These are phyloP conservation scores for Hortaea werneckii DNA, from an alignment of 2,329 filamentous ascomycete genomes.

Conservation along the genomic window DNA sequence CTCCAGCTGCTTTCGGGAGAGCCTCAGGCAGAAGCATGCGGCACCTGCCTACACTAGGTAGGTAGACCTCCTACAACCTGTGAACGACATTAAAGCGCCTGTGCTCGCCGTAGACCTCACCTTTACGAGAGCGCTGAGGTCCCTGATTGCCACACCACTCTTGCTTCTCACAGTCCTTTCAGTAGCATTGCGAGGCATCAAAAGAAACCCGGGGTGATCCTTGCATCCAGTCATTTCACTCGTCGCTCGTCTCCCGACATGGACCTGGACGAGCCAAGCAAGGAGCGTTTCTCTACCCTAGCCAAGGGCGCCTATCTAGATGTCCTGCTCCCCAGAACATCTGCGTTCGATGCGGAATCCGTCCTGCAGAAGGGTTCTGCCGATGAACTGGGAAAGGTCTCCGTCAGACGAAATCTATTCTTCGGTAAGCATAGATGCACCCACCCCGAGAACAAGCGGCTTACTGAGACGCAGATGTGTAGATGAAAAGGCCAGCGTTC, in stretches of 20 bases:
- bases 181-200: too few species aligned
- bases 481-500: slow-evolving; percentile 20
- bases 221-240: too few species aligned
- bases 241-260: neutral
- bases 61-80: too few species aligned
- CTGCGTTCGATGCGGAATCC: slow-evolving; percentile 12
- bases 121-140: too few species aligned
- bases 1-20: too few species aligned
- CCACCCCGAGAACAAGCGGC: neutral
- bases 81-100: too few species aligned
- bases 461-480: slow-evolving; percentile 11
- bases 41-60: too few species aligned
- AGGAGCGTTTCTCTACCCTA: slow-evolving; percentile 13
- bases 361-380: slow-evolving; percentile 11
- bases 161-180: too few species aligned
- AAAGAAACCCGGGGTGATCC: too few species aligned
- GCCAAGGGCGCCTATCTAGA: slow-evolving; percentile 16
- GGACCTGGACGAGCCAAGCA: neutral
- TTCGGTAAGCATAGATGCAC: slow-evolving; percentile 14
- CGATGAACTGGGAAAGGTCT: slow-evolving; percentile 14
- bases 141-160: too few species aligned
- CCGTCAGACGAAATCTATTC: slow-evolving; percentile 19
- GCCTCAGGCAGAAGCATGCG: too few species aligned
- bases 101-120: too few species aligned
- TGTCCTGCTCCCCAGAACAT: slow-evolving; percentile 14